These are phyloP conservation scores for Puccinellia tenuiflora DNA, from an alignment of 176 grass and related monocot genomes.

Conservation along the genomic window DNA sequence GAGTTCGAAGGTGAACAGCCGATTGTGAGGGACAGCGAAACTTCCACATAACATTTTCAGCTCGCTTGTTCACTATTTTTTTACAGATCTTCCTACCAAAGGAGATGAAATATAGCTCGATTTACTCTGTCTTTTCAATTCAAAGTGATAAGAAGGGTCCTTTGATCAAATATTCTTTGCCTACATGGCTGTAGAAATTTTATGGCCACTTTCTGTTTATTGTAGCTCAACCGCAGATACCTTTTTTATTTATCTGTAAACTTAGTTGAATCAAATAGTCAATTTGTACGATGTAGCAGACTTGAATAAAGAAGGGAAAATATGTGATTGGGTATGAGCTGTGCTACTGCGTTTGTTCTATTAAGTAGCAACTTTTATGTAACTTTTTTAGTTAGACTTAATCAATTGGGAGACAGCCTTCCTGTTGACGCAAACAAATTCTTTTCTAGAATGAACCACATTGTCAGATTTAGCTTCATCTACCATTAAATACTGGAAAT, in stretches of 20 bases:
- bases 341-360: not conserved
- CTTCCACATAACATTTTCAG: constrained; percentile 16
- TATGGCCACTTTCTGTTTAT: not conserved
- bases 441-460: not conserved
- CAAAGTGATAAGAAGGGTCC: not conserved
- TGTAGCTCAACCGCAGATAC: not conserved
- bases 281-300: constrained; percentile 25
- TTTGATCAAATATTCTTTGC: constrained; percentile 1
- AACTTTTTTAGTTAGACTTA: not conserved
- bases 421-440: not conserved
- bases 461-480: constrained; percentile 10
- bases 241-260: constrained; percentile 27
- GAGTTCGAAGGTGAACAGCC: constrained; percentile 82
- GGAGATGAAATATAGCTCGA: not conserved
- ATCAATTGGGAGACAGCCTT: not conserved
- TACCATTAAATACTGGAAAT: not conserved
- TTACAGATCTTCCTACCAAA: not conserved
- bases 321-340: constrained; percentile 4
- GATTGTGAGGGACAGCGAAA: not conserved
- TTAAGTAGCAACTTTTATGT: constrained; percentile 14
- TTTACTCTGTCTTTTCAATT: not conserved
- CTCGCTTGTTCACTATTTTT: not conserved
- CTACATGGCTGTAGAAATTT: constrained; percentile 7
- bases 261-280: constrained; percentile 18
- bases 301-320: constrained; percentile 29